Conservation (phyloP, 495 filamentous ascomycete genomes). For the Articulospora tetracladia region DNA sequence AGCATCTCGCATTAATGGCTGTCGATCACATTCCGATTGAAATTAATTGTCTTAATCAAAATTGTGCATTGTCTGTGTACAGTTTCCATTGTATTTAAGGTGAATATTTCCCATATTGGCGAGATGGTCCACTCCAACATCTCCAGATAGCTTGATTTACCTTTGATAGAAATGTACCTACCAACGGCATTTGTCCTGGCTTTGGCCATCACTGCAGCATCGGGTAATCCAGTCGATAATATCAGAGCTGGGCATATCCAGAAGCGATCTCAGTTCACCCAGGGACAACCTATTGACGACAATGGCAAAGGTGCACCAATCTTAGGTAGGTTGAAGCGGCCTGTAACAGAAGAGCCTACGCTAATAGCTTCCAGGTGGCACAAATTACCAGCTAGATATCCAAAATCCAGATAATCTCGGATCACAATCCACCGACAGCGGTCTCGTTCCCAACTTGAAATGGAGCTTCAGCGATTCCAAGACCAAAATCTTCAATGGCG, state of each 20-base stretch:
- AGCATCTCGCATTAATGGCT: too few species aligned
- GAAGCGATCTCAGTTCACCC: slow-evolving; percentile 31
- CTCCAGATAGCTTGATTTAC: too few species aligned
- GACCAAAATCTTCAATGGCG: slow-evolving; percentile 54
- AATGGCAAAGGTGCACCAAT: slow-evolving; percentile 54
- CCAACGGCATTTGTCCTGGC: too few species aligned
- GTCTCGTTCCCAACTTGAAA: slow-evolving; percentile 56
- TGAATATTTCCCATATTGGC: too few species aligned
- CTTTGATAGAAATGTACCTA: too few species aligned
- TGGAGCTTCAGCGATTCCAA: slow-evolving; percentile 64
- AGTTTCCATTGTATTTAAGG: too few species aligned
- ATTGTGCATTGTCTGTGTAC: too few species aligned
- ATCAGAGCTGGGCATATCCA: slow-evolving; percentile 10
- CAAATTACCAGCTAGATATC: slow-evolving; percentile 46
- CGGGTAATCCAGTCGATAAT: too few species aligned
- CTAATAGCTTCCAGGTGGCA: slow-evolving; percentile 36
- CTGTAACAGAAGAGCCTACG: background rate
- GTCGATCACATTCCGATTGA: too few species aligned
- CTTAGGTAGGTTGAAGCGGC: slow-evolving; percentile 33
- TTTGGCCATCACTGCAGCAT: too few species aligned
- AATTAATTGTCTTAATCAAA: too few species aligned
- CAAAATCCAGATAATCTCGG: slow-evolving; percentile 60
- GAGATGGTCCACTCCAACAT: too few species aligned
- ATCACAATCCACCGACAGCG: slow-evolving; percentile 52
- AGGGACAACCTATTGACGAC: slow-evolving; percentile 51